Conservation (phyloP, 148 eudicot genomes). For the Rhododendron henanense region DNA sequence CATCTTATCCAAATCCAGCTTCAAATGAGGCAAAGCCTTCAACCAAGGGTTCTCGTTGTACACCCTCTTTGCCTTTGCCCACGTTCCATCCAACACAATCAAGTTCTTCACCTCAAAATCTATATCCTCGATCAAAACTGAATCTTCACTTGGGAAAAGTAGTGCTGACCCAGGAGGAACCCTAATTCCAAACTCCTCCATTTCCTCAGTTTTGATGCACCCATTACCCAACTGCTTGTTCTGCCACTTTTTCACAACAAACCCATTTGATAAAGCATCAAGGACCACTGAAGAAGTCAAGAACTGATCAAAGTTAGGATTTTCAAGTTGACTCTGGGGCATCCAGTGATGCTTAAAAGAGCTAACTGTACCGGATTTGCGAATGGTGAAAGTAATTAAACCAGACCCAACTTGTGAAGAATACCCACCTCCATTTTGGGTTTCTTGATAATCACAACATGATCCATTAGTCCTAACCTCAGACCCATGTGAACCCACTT, state of each 20-base stretch:
- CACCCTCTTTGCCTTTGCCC: conserved; percentile 82
- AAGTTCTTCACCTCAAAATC: conserved; percentile 66
- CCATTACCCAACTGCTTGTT: conserved; percentile 29
- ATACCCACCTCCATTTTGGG: conserved; percentile 8
- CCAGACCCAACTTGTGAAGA: conserved; percentile 7
- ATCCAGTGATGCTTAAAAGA: conserved; percentile 19
- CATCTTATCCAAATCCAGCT: conserved; percentile 54
- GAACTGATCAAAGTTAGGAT: conserved; percentile 26
- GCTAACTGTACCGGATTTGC: conserved; percentile 50
- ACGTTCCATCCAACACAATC: conserved; percentile 90
- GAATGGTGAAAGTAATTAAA: conserved; percentile 34
- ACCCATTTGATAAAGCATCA: conserved; percentile 40
- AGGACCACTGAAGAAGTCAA: conserved; percentile 21
- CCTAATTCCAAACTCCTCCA: conserved; percentile 53
- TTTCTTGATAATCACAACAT: not conserved
- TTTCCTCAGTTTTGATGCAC: conserved; percentile 25
- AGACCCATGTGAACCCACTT: not conserved
- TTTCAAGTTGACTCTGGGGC: conserved; percentile 2
- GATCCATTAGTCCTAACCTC: conserved; percentile 14
- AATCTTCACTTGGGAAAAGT: conserved; percentile 60
- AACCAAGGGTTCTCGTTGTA: conserved; percentile 91
- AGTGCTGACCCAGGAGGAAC: conserved; percentile 68
- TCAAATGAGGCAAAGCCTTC: conserved; percentile 65
- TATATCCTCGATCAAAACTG: conserved; percentile 40
- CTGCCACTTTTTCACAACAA: conserved; percentile 53